Base-by-base conservation (phyloP, 164 flowering plant species). In the Akebia trifoliata region DNA sequence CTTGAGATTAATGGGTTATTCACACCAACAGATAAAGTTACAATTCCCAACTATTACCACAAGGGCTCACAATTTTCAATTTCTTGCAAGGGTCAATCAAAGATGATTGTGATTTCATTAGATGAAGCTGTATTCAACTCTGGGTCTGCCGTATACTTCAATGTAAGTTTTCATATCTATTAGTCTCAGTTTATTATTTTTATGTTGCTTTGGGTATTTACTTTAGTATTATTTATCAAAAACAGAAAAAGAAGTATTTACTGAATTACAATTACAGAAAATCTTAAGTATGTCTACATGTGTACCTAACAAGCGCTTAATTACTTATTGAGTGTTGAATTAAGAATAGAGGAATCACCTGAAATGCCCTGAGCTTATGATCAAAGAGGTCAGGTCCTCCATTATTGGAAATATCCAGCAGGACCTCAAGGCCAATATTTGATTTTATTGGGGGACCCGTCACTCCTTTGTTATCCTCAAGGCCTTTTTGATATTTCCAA, bases 1-100 rank as follows among this genome's bases (percentile, higher is more conserved):
- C 69, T 92, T 67, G 83, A 82, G 63, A 85, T 89, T 36, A 76
- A 82, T 74, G 98, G 98, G 35, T 66, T 85, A 60, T 87, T 92
- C 72, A 77, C 70, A 12, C 28, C 67, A 54, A 67, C 57, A 44
- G 34, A 62, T 35, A 62, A 56, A 14, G 54, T 9, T 38, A 29
- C 50, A 4, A 28, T 38, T 44, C 39, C 61, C 44, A 64, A 36
- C 26, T 40, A 56, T 63, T 50, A 32, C 58, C 28, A 39, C 36
- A 57, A 32, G 29, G 66, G 50, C 56, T 64, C 42, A 25, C 57
- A 64, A 31, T 36, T 67, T 51, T 52, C 58, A 52, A 62, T 56
- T 50, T 55, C 61, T 18, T 82, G 81, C 64, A 24, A 68, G 1
- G 74, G 60, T 66, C 63, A 74, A 36, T 49, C 71, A 18, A 79